Evolutionary conservation across 2,329 filamentous ascomycete genomes (phyloP).

Genomic region (Talaromyces sp.): DNA sequence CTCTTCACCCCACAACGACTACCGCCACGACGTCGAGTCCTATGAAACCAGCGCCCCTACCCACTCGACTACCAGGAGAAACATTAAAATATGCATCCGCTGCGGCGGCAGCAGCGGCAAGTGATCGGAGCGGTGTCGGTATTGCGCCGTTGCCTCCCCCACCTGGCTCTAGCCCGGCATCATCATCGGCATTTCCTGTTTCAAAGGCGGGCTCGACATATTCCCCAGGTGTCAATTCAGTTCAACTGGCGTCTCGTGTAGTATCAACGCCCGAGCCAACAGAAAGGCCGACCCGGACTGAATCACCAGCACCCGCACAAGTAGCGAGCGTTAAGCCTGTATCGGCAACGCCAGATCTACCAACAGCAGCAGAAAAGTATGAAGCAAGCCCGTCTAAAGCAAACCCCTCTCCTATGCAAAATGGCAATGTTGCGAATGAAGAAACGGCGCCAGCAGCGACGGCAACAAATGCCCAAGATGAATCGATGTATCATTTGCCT

Average conservation of each 20-base stretch:
- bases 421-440: slow-evolving; percentile 47
- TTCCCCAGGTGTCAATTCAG: slow-evolving; percentile 53
- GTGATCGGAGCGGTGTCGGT: slow-evolving; percentile 81
- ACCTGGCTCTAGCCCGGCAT: slow-evolving; percentile 60
- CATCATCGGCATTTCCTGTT: slow-evolving; percentile 48
- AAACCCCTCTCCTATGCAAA: slow-evolving; percentile 35
- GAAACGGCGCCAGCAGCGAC: slow-evolving; percentile 42
- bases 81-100: slow-evolving; percentile 96
- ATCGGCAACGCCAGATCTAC: slow-evolving; percentile 45
- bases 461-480: slow-evolving; percentile 45
- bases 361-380: slow-evolving; percentile 48
- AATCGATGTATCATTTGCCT: slow-evolving; percentile 90
- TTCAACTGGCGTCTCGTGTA: slow-evolving; percentile 47
- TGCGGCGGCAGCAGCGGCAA: slow-evolving; percentile 86
- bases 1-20: slow-evolving; percentile 64
- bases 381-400: slow-evolving; percentile 43
- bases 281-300: slow-evolving; percentile 47
- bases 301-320: slow-evolving; percentile 50
- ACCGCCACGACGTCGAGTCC: slow-evolving; percentile 52
- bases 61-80: slow-evolving; percentile 80
- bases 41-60: slow-evolving; percentile 92
- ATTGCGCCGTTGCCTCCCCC: slow-evolving; percentile 92
- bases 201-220: slow-evolving; percentile 56
- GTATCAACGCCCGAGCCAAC: slow-evolving; percentile 37
- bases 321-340: slow-evolving; percentile 41